These are phyloP conservation scores for Aphanomyces euteiches DNA, from an alignment of 352 stramenopile species.

Conservation along the genomic window DNA sequence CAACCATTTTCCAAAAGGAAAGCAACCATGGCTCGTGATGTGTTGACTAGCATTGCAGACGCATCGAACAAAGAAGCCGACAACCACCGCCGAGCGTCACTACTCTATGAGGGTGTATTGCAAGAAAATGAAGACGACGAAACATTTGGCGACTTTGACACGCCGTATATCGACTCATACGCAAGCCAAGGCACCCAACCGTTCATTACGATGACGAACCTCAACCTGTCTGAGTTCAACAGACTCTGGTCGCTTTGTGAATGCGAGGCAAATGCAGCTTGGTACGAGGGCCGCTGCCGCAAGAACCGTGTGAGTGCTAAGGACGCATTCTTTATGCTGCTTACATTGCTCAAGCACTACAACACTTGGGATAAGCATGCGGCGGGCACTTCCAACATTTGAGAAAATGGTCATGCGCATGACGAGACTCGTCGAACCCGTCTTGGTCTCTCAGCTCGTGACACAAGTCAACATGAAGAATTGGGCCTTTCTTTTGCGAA, in stretches of 20 bases:
- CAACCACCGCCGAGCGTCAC: too few relatives aligned
- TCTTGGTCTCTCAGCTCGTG: not conserved
- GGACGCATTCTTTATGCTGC: not conserved
- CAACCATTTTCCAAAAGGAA: too few relatives aligned
- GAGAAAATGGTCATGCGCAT: not conserved
- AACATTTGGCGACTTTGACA: not conserved
- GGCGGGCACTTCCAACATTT: not conserved
- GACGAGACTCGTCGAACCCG: not conserved
- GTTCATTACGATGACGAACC: conserved; percentile 3
- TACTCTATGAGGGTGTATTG: too few relatives aligned
- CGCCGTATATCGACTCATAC: not conserved
- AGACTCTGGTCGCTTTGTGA: not conserved
- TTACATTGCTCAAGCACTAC: not conserved
- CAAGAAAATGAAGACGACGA: too few relatives aligned
- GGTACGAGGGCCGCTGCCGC: not conserved
- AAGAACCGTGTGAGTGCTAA: not conserved
- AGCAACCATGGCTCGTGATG: too few relatives aligned
- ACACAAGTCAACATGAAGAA: not conserved
- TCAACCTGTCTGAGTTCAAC: not conserved
- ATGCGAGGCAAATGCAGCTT: not conserved
- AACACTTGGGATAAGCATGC: conserved; percentile 2
- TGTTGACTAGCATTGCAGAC: too few relatives aligned
- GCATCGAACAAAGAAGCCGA: too few relatives aligned
- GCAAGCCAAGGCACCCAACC: not conserved
- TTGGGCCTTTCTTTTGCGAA: not conserved